Percentiles rank a stretch among this genome's conserved stretches.
Conservation (phyloP, 2,329 filamentous ascomycete species). For the Cordyceps cateniannulata region DNA sequence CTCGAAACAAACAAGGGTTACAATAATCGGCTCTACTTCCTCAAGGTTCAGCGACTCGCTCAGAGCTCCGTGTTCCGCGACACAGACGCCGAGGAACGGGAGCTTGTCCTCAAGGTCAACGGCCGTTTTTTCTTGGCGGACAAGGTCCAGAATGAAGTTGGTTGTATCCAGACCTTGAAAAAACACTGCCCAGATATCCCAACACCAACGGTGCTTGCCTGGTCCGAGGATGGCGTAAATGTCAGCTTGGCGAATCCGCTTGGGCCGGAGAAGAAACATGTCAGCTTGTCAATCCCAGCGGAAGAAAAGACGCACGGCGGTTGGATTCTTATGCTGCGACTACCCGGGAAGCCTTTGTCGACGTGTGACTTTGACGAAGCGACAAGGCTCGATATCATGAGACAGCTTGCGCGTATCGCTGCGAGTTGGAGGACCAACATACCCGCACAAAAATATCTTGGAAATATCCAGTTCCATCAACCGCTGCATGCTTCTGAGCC, state of each 20-base stretch:
- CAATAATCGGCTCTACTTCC: constrained; percentile 21
- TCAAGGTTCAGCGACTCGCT: constrained; percentile 8
- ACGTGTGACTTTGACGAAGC: constrained; percentile 12
- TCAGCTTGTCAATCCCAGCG: neutral
- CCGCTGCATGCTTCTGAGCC: neutral
- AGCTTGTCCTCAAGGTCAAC: constrained; percentile 19
- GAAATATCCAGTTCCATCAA: constrained; percentile 13
- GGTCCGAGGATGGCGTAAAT: constrained; percentile 17
- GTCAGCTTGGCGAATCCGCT: neutral
- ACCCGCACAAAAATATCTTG: constrained; percentile 15
- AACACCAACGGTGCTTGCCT: constrained; percentile 16
- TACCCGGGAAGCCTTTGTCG: constrained; percentile 14
- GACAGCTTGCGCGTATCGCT: constrained; percentile 16
- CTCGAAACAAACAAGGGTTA: constrained; percentile 16
- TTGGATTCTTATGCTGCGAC: constrained; percentile 18
- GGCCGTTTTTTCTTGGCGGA: constrained; percentile 18
- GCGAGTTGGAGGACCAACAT: constrained; percentile 16
- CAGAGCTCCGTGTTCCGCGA: constrained; percentile 3
- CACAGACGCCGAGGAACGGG: neutral
- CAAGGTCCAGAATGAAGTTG: constrained; percentile 21
- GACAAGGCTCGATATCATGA: constrained; percentile 9
- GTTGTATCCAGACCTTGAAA: constrained; percentile 15
- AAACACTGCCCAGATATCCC: constrained; percentile 17
- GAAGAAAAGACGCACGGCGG: constrained; percentile 11
- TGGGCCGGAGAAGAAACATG: neutral